Conservation (phyloP, 306 rosid species). For the Delonix regia region DNA sequence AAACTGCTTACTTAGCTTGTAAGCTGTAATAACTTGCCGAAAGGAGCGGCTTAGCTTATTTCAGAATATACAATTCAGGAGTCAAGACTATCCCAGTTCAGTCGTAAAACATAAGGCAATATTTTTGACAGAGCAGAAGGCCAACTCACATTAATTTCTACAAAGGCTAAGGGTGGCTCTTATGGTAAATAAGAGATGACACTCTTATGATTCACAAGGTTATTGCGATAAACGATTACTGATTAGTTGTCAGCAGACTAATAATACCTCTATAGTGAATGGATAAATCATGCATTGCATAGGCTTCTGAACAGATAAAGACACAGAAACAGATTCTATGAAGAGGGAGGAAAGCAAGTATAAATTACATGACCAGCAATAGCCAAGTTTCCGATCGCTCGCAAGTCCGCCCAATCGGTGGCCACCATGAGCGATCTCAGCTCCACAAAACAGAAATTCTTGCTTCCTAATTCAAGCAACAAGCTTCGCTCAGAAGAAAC, state of each 20-base stretch:
- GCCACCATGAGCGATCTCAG: slow-evolving; percentile 91
- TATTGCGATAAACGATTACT: background rate
- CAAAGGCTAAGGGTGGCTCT: background rate
- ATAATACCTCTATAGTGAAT: background rate
- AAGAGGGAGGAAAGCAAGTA: background rate
- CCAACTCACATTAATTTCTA: background rate
- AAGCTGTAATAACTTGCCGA: background rate
- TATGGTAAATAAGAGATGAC: background rate
- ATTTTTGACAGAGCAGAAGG: background rate
- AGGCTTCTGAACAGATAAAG: background rate
- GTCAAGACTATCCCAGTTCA: background rate
- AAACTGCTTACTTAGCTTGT: background rate
- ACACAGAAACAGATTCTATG: background rate
- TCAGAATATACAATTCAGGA: background rate
- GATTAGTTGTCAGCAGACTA: background rate
- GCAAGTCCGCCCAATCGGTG: slow-evolving; percentile 71
- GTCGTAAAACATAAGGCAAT: background rate
- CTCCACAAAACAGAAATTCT: slow-evolving; percentile 65
- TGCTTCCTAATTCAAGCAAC: slow-evolving; percentile 50
- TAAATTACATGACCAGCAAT: slow-evolving; percentile 89
- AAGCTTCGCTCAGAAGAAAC: slow-evolving; percentile 55
- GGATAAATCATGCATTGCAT: background rate
- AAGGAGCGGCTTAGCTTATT: slow-evolving; percentile 8
- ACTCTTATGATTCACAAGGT: background rate
- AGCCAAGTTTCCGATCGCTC: slow-evolving; percentile 71